Percentiles rank a stretch among this genome's conserved stretches.
Evolutionary conservation across 2,329 filamentous ascomycete genomes (phyloP).

Genomic region (Daldinia sp.): DNA sequence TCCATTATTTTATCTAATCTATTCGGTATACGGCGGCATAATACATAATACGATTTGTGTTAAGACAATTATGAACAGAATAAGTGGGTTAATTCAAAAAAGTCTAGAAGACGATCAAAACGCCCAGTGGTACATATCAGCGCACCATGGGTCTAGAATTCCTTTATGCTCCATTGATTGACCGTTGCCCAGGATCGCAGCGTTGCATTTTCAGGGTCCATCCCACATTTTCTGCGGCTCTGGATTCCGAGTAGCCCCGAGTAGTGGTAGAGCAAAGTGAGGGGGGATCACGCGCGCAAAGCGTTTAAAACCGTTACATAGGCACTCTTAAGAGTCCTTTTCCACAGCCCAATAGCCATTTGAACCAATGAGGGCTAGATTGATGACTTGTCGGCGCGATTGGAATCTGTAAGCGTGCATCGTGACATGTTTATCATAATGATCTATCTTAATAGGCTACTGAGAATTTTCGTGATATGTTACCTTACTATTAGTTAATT

Average conservation of each 20-base stretch:
- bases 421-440: neutral
- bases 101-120: slow-evolving; percentile 26
- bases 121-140: slow-evolving; percentile 12
- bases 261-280: slow-evolving; percentile 10
- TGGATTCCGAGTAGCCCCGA: slow-evolving; percentile 40
- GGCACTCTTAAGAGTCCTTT: slow-evolving; percentile 8
- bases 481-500: neutral
- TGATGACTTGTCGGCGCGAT: neutral
- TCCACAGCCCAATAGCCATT: slow-evolving; percentile 7
- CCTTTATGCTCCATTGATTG: slow-evolving; percentile 26
- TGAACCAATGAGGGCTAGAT: slow-evolving; percentile 10
- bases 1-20: neutral
- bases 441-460: neutral
- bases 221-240: slow-evolving; percentile 41
- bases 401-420: neutral
- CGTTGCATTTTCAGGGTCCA: slow-evolving; percentile 43
- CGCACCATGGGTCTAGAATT: slow-evolving; percentile 35
- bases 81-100: slow-evolving; percentile 12
- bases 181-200: slow-evolving; percentile 26
- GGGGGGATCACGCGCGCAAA: slow-evolving; percentile 26
- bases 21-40: neutral
- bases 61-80: neutral
- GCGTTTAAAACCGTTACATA: slow-evolving; percentile 6
- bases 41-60: neutral
- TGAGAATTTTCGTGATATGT: neutral